Conservation (phyloP, 768 basidiomycete genomes). For the Amanita jacksonii region DNA sequence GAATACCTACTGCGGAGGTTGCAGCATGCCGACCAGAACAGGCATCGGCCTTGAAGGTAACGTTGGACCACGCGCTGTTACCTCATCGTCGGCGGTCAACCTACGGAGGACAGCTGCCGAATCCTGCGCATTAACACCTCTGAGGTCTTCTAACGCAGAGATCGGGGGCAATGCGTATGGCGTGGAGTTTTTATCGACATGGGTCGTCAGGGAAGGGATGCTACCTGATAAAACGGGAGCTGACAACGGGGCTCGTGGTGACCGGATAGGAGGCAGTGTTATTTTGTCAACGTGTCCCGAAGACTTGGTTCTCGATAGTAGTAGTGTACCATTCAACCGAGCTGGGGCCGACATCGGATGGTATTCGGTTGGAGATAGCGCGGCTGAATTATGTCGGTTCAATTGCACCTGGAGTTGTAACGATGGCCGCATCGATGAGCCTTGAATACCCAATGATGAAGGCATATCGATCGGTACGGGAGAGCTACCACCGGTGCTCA, state of each 20-base stretch:
- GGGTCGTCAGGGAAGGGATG: slow-evolving; percentile 10
- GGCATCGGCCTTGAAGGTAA: slow-evolving; percentile 15
- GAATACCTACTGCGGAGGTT: slow-evolving; percentile 6
- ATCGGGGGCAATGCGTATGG: slow-evolving; percentile 59
- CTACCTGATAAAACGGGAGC: slow-evolving; percentile 13
- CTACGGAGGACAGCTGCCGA: slow-evolving; percentile 60
- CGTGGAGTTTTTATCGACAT: neutral
- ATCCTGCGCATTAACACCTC: slow-evolving; percentile 42
- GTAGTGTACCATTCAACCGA: slow-evolving; percentile 3
- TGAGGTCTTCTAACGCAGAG: slow-evolving; percentile 55
- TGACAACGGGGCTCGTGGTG: slow-evolving; percentile 17
- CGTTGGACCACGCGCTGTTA: slow-evolving; percentile 9
- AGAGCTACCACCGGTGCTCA: slow-evolving; percentile 1
- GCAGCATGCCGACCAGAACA: slow-evolving; percentile 1
- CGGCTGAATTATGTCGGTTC: neutral
- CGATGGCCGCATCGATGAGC: slow-evolving; percentile 5
- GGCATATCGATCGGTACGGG: slow-evolving; percentile 15
- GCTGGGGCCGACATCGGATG: slow-evolving; percentile 9
- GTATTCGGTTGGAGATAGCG: neutral
- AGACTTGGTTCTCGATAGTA: slow-evolving; percentile 3
- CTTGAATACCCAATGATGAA: slow-evolving; percentile 13
- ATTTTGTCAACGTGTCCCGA: slow-evolving; percentile 14
- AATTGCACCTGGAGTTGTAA: slow-evolving; percentile 9
- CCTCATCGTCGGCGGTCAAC: slow-evolving; percentile 46
- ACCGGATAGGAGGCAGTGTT: slow-evolving; percentile 32